Conservation (phyloP, 768 basidiomycete genomes). For the Crucibulum laeve region DNA sequence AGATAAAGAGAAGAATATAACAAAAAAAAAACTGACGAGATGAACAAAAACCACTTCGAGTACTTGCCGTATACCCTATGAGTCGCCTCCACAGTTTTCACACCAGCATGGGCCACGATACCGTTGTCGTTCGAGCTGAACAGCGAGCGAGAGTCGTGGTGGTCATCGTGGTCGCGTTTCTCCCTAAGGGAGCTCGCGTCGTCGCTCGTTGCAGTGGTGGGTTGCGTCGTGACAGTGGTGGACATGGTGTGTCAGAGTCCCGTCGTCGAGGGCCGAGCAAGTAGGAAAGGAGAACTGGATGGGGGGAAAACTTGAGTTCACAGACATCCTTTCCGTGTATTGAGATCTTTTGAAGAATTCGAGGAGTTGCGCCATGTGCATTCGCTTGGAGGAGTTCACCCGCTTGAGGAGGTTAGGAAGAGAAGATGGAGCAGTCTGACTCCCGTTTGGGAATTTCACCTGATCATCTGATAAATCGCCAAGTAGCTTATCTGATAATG, state of each 20-base stretch:
- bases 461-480: slow-evolving; percentile 18
- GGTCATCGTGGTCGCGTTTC: slow-evolving; percentile 8
- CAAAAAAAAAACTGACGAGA: slow-evolving; percentile 35
- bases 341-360: no score
- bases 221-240: no score
- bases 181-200: slow-evolving; percentile 15
- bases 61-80: slow-evolving; percentile 48
- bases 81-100: slow-evolving; percentile 45
- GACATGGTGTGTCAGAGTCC: no score
- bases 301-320: no score
- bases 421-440: no score
- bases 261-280: no score
- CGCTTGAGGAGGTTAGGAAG: slow-evolving; percentile 3
- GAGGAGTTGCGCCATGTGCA: no score
- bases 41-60: slow-evolving; percentile 56
- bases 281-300: no score
- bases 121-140: slow-evolving; percentile 9
- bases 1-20: slow-evolving; percentile 9
- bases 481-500: slow-evolving; percentile 18
- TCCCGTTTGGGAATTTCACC: no score
- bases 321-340: no score
- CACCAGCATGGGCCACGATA: slow-evolving; percentile 31
- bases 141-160: slow-evolving; percentile 6
- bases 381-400: neutral
- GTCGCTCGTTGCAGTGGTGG: no score